A percentile compares a stretch with the other conserved stretches of the same genome.
phyloP scores from a whole-genome alignment of 73 alveolate species.

The Stentor coeruleus region DNA sequence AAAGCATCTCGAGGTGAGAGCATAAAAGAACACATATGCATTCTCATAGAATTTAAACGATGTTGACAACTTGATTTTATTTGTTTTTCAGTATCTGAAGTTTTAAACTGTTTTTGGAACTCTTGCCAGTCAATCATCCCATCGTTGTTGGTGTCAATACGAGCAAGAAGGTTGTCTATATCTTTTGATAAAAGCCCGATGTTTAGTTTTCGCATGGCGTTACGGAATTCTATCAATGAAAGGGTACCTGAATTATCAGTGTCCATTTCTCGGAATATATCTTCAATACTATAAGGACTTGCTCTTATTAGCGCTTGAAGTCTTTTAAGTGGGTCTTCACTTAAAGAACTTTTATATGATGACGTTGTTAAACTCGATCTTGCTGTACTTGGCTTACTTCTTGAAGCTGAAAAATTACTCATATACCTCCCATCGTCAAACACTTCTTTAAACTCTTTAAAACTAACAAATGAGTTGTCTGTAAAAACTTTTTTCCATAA shows the following conservation, averaged over 20 bases:
- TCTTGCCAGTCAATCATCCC: constrained; percentile 26
- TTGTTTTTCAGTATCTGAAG: constrained; percentile 30
- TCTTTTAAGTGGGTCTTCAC: constrained; percentile 25
- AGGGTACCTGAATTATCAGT: constrained; percentile 64
- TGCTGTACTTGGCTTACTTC: background rate
- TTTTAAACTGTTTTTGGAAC: background rate
- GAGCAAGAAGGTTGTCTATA: constrained; percentile 59
- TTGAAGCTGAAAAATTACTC: constrained; percentile 10
- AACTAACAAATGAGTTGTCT: constrained; percentile 35
- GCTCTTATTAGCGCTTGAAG: constrained; percentile 56
- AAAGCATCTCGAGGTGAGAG: constrained; percentile 52
- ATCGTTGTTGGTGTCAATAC: constrained; percentile 56
- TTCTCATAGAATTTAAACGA: constrained; percentile 28
- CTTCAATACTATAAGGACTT: constrained; percentile 37
- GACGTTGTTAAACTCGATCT: background rate
- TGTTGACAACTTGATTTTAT: constrained; percentile 26
- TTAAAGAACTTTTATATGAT: background rate
- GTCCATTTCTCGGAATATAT: constrained; percentile 61
- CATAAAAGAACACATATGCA: constrained; percentile 35
- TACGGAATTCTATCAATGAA: constrained; percentile 68
- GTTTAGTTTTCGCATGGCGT: constrained; percentile 71
- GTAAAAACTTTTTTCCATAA: constrained; percentile 52
- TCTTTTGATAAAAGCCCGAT: constrained; percentile 70
- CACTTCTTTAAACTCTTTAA: background rate
- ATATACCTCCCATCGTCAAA: constrained; percentile 1